Base-by-base conservation (phyloP, 2,329 filamentous ascomycete genomes). In the Nemania abortiva region DNA sequence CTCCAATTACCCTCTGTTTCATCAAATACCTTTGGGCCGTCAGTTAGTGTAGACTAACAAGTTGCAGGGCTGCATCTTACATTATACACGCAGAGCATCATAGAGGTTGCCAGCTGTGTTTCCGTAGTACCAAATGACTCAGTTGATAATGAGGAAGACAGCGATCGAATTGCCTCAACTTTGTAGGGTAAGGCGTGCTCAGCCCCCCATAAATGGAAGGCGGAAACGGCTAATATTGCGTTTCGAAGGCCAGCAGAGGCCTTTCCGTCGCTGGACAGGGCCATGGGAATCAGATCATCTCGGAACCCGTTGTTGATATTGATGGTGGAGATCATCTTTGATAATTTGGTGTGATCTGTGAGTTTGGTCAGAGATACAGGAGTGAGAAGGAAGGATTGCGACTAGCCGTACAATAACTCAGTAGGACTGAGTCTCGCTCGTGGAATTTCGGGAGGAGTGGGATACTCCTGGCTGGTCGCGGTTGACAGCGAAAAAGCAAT, bases 11-110 rank as follows among this genome's bases (percentile, higher is more conserved):
- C 82, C 69, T 85, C 84, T 0, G 77, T 80, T 60, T 84, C 82
- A 65, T 85, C 84, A 72, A 86, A 85, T 13, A 85, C 83, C 83
- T 84, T 64, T 39, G 10, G 34, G 45, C 11, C 29, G 57, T 34
- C 45, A 56, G 22, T 31, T 20, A 15, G 49, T 1, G 18, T 22
- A 15, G 27, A 54, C 1, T 50, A 39, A 10, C 2, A 22, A 11
- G 37, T 10, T n/a, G 2, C 6, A 20, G 31, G 29, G 66, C 15
- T n/a, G n/a, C 10, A 6, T 70, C 81, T 74, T 69, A 84, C 83
- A 73, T 83, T 84, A 66, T 85, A 84, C 18, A 85, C 83, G 61
- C 83, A 85, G 6, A 85, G 78, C 83, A 86, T 85, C 84, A 85
- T 84, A 7, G 82, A 84, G 13, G 83, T 81, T 15, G 84, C 82